Conservation (phyloP, 805 yeast species). For the Saturnispora kantuleensis region DNA sequence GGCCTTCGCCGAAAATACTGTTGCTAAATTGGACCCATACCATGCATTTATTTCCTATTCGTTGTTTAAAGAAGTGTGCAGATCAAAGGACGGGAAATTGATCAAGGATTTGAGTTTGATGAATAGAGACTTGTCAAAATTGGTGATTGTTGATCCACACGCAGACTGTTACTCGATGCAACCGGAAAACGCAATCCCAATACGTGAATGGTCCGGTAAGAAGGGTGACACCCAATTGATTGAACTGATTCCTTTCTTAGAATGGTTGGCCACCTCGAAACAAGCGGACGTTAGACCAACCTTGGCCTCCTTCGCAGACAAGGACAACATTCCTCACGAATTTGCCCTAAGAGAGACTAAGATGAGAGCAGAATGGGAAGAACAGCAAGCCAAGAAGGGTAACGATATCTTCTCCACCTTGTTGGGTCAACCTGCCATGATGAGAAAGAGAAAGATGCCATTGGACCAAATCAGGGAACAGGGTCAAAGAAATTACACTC, state of each 20-base stretch:
- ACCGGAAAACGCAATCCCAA: conserved; percentile 88
- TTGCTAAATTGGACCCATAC: conserved; percentile 86
- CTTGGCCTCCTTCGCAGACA: conserved; percentile 60
- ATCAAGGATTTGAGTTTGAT: conserved; percentile 83
- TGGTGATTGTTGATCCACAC: conserved; percentile 70
- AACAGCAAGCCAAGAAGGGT: conserved; percentile 32
- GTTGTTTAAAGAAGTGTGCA: conserved; percentile 82
- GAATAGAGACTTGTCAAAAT: conserved; percentile 83
- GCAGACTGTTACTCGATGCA: conserved; percentile 66
- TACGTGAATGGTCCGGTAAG: conserved; percentile 79
- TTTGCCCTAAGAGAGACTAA: conserved; percentile 67
- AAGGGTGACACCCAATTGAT: conserved; percentile 66
- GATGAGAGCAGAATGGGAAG: conserved; percentile 62
- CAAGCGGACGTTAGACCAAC: conserved; percentile 86
- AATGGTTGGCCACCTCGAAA: conserved; percentile 80
- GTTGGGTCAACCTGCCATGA: conserved; percentile 49
- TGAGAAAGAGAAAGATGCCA: conserved; percentile 57
- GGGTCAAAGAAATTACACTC: conserved; percentile 81
- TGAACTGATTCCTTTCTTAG: conserved; percentile 82
- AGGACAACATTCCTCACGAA: conserved; percentile 62
- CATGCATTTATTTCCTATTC: conserved; percentile 83
- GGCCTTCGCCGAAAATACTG: conserved; percentile 76
- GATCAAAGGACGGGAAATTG: conserved; percentile 78
- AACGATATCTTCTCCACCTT: conserved; percentile 25
- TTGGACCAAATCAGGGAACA: conserved; percentile 83